phyloP scores from a whole-genome alignment of 2,329 filamentous ascomycete species.

The Verticillium longisporum region DNA sequence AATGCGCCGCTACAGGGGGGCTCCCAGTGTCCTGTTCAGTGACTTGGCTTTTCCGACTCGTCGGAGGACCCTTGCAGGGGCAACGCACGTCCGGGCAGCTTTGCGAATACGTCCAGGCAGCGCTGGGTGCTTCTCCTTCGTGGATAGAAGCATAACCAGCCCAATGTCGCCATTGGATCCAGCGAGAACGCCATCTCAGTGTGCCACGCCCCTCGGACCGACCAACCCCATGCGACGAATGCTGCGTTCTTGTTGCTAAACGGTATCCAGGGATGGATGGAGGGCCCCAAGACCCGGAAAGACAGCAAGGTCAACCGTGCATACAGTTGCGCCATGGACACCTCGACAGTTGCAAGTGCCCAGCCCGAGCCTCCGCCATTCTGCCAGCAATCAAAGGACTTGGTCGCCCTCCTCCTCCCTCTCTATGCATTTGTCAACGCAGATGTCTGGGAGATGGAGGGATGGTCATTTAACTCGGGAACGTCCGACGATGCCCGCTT shows the following conservation, averaged over 20 bases:
- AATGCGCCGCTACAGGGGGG: neutral
- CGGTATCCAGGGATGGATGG: neutral
- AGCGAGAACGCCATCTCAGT: neutral
- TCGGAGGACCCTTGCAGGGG: neutral
- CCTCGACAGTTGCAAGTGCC: constrained; percentile 1
- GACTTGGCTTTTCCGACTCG: neutral
- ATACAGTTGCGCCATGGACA: neutral
- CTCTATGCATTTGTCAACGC: neutral
- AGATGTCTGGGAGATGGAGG: neutral
- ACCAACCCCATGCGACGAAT: neutral
- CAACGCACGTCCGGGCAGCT: neutral
- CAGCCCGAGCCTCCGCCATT: neutral
- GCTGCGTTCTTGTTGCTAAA: neutral
- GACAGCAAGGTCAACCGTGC: neutral
- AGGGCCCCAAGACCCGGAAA: neutral
- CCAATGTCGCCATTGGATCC: constrained; percentile 1
- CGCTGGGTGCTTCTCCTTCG: neutral
- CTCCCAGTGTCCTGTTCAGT: neutral
- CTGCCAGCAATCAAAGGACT: neutral
- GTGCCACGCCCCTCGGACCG: neutral
- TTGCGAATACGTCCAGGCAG: neutral
- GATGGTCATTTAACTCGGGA: neutral
- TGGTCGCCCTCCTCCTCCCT: neutral
- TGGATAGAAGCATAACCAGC: neutral
- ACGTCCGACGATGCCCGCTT: neutral